These are phyloP conservation scores for Fusarium globosum DNA, from an alignment of 2,329 filamentous ascomycete species.

Conservation along the genomic window DNA sequence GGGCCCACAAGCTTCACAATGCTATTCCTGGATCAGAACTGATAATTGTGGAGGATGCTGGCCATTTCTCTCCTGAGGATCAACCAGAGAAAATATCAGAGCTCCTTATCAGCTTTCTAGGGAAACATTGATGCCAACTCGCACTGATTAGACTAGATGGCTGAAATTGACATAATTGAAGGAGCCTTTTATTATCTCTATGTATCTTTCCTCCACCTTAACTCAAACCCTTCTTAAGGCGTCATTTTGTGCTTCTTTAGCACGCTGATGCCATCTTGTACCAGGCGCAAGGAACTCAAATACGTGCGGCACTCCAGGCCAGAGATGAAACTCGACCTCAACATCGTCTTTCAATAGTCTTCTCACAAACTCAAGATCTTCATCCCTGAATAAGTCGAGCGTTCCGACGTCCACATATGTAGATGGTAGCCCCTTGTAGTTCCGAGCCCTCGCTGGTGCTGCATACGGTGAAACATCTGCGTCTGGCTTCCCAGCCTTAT, in stretches of 20 bases:
- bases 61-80: slow-evolving; percentile 49
- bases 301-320: slow-evolving; percentile 37
- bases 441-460: slow-evolving; percentile 28
- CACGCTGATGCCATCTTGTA: slow-evolving; percentile 28
- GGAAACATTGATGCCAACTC: not conserved
- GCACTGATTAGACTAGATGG: not conserved
- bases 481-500: slow-evolving; percentile 23
- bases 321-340: slow-evolving; percentile 41
- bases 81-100: slow-evolving; percentile 38
- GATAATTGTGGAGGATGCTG: slow-evolving; percentile 42
- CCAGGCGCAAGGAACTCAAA: slow-evolving; percentile 32
- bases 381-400: slow-evolving; percentile 36
- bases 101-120: slow-evolving; percentile 24
- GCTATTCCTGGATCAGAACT: slow-evolving; percentile 47
- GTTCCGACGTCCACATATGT: slow-evolving; percentile 36
- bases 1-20: slow-evolving; percentile 46
- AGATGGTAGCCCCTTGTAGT: slow-evolving; percentile 20
- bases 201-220: too few species aligned
- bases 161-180: not conserved
- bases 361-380: slow-evolving; percentile 32
- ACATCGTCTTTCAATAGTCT: slow-evolving; percentile 34
- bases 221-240: slow-evolving; percentile 25
- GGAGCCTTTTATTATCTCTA: not conserved
- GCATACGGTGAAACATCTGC: slow-evolving; percentile 33
- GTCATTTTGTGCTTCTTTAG: slow-evolving; percentile 18